Conservation (phyloP, 2,329 filamentous ascomycete genomes). For the Botrytis tulipae region DNA sequence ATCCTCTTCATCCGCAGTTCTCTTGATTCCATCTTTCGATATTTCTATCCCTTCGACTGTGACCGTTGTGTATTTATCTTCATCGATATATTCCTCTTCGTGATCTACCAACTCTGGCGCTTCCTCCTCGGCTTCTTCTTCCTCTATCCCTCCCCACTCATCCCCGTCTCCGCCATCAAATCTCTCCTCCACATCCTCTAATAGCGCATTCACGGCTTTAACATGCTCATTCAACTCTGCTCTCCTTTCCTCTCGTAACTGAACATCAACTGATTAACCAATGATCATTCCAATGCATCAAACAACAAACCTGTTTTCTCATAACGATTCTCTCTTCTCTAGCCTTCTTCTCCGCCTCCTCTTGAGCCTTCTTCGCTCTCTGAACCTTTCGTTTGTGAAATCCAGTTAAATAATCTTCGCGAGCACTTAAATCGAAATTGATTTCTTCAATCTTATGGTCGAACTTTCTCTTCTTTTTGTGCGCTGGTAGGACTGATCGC, state of each 20-base stretch:
- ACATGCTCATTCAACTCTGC: conserved; percentile 81
- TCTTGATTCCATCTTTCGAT: conserved; percentile 69
- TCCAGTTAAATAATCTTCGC: conserved; percentile 86
- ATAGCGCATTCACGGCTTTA: conserved; percentile 63
- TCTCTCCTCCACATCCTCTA: conserved; percentile 38
- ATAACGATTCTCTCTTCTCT: conserved; percentile 72
- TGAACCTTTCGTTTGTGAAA: conserved; percentile 95
- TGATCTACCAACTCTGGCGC: conserved; percentile 59
- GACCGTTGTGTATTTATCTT: conserved; percentile 93
- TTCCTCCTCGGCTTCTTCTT: conserved; percentile 56
- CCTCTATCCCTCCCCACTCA: conserved; percentile 44
- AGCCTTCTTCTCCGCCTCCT: conserved; percentile 72
- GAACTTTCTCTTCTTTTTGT: conserved; percentile 65
- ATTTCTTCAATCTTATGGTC: conserved; percentile 68
- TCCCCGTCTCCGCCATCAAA: conserved; percentile 39
- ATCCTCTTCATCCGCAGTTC: conserved; percentile 43
- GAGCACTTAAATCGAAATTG: conserved; percentile 75
- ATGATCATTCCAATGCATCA: background rate
- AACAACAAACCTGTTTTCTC: conserved; percentile 66
- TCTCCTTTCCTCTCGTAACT: conserved; percentile 83
- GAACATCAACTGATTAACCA: conserved; percentile 25
- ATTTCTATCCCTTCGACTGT: conserved; percentile 87
- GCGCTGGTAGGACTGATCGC: conserved; percentile 55
- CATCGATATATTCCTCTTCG: conserved; percentile 93
- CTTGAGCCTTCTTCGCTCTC: conserved; percentile 80